Base-by-base conservation (phyloP, 2,329 filamentous ascomycete species). In the Alternaria sp. region DNA sequence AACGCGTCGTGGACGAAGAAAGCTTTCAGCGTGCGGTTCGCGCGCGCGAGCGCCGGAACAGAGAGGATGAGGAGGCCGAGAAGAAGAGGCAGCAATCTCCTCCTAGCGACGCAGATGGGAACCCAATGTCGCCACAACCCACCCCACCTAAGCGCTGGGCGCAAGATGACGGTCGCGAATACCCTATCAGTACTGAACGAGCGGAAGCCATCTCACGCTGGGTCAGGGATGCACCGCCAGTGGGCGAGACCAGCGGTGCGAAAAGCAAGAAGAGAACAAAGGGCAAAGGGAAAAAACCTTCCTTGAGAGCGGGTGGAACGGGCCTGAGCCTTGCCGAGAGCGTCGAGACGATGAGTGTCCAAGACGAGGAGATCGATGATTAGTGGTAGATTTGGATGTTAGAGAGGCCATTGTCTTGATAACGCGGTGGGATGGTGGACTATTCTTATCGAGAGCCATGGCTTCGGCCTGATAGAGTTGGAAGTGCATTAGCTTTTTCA, bases 171-270 rank as follows among this genome's bases (percentile, higher is more conserved):
- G 87, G 86, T 1, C 88, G 87, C 71, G 90, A 93, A 67, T 91
- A 91, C 75, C 87, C 88, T 3, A 88, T 92, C 66, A 84, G 86
- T 17, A 92, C 90, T 1, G 89, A 91, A 66, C 85, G 92, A 21
- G 91, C 91, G 0, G 85, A 88, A 51, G 86, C 87, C 17, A 88
- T 95, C 61, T 86, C 89, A 1, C 81, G 87, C 45, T 96, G 92
- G 92, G 86, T 95, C 15, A 71, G 80, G 26, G 83, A 85, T 64
- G 81, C 82, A 30, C 83, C 83, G n/a, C 61, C 79, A 11, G 62
- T 74, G 2, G 74, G 80, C 49, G 80, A 80, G 30, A 80, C 70
- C 1, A 61, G 61, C 1, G 76, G 71, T 46, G 76, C 75, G 64
- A 81, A 76, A 72, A 81, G 36, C 7, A 52, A 79, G 66, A 74